Evolutionary conservation across 805 yeast genomes (phyloP), one percentile per base, ranked within the genome.

Genomic region (Schizosaccharomyces japonicus): DNA sequence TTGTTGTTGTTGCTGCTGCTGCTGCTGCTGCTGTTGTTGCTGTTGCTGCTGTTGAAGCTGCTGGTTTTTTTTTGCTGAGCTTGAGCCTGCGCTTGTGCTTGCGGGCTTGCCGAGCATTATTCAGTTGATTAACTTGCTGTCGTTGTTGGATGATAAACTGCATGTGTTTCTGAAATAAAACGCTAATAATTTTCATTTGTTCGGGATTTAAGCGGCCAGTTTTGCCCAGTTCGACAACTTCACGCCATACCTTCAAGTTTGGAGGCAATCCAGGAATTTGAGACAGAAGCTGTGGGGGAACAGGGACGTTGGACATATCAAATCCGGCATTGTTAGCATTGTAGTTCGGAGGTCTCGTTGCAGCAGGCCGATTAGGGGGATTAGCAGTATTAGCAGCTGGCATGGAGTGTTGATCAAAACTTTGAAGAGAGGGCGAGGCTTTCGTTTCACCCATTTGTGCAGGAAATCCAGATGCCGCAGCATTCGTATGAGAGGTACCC

Each of bases 181-280:
- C 25, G 6, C 46, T 28, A 15, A 42, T 42, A 2, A 17, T 17
- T 7, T 42, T 29, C n/a, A 27, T 15, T 29, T 42, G 46, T 29
- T 42, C 46, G 13, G 33, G 31, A 5, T 21, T 25, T 17, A 42
- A 26, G 7, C 33, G 33, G 13, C 27, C 23, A 27, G n/a, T 15
- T 11, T 29, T n/a, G 7, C 46, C 46, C 11, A 42, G 32, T 29
- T 42, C 46, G 11, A 27, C 15, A 13, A 42, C 33, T 5, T 42
- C 33, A 7, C 33, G 21, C 46, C 46, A 42, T 29, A 29, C 13
- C 27, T 27, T 42, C 5, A 42, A 13, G 17, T 29, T 29, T 15
- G 46, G 19, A 19, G 46, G 46, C 27, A 42, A 29, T 5, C 25
- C 25, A 15, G 46, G 46, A 28, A 42, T 42, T 42, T 27, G 31